Evolutionary conservation across 495 filamentous ascomycete species (phyloP), one percentile per base, ranked within the genome.

Genomic region (Talaromyces nanjingensis): DNA sequence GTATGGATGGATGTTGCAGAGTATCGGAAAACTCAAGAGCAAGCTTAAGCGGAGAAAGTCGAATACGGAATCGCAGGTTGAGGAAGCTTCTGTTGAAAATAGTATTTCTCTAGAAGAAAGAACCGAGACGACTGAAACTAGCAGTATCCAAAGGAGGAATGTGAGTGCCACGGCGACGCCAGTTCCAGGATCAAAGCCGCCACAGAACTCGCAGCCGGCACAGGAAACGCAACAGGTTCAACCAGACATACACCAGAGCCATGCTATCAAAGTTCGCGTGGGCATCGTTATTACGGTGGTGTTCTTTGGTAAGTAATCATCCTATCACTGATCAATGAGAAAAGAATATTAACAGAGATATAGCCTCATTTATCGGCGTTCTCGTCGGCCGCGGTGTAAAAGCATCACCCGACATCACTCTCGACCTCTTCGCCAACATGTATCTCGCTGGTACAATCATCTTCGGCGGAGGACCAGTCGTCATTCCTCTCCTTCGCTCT

Each of bases 401-500:
- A 8, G 71, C 71, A 0, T 76, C 64, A 24, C 68, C 70, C 0
- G 75, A 87, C 0, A 74, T 86, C 0, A 70, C 79, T 14, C 83
- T 89, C 63, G 74, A 80, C 49, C 81, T 94, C 58, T 93, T 93
- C 72, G 79, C 88, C 6, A 92, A 90, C 72, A 86, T 96, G 75
- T 93, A 89, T 71, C 85, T 93, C 6, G 90, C 91, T 3, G 91
- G 91, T n/a, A 96, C 91, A 2, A 87, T 96, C 64, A 93, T 93
- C 69, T 92, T 96, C 68, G 91, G 91, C 60, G 91, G 91, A 33
- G 91, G 91, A 4, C 91, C 91, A 0, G 91, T 93, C 22, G 91
- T 96, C 3, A 91, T 96, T 59, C 91, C 91, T 0, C 81, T 93
- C 3, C 79, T 93, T 3, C 84, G 88, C 57, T 85, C 87, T 62